Conservation (phyloP, 768 basidiomycete species). For the Xerocomus spinulosus region DNA sequence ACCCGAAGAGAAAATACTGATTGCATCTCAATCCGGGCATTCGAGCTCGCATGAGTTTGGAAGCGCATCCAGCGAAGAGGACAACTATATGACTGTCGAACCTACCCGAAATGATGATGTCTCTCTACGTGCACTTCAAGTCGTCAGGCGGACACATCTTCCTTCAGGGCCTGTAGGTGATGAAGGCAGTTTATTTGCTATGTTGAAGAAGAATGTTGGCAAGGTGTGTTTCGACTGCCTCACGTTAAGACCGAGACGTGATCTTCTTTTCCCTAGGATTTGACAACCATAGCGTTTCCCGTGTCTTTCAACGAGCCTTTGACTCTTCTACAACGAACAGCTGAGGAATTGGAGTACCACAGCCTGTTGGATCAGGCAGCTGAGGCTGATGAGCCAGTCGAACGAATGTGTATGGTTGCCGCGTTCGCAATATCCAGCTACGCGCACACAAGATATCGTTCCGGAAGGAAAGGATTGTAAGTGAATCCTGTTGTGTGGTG, state of each 20-base stretch:
- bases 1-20: constrained; percentile 34
- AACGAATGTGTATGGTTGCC: constrained; percentile 71
- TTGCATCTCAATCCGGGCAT: constrained; percentile 38
- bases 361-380: constrained; percentile 65
- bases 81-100: constrained; percentile 19
- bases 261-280: constrained; percentile 47
- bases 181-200: constrained; percentile 77
- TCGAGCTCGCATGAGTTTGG: constrained; percentile 39
- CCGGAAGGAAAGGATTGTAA: constrained; percentile 85
- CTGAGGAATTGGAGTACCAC: constrained; percentile 82
- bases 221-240: constrained; percentile 46
- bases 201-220: constrained; percentile 85
- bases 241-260: neutral
- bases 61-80: constrained; percentile 47
- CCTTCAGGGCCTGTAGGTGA: constrained; percentile 62
- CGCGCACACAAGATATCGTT: constrained; percentile 73
- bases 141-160: constrained; percentile 51
- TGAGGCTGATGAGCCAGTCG: constrained; percentile 49
- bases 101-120: constrained; percentile 5
- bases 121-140: constrained; percentile 18
- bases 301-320: constrained; percentile 89
- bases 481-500: constrained; percentile 27
- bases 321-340: constrained; percentile 73
- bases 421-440: constrained; percentile 85
- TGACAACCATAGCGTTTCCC: constrained; percentile 79